Conservation (phyloP, 345 rosid species). For the Arabidopsis arenosa region DNA sequence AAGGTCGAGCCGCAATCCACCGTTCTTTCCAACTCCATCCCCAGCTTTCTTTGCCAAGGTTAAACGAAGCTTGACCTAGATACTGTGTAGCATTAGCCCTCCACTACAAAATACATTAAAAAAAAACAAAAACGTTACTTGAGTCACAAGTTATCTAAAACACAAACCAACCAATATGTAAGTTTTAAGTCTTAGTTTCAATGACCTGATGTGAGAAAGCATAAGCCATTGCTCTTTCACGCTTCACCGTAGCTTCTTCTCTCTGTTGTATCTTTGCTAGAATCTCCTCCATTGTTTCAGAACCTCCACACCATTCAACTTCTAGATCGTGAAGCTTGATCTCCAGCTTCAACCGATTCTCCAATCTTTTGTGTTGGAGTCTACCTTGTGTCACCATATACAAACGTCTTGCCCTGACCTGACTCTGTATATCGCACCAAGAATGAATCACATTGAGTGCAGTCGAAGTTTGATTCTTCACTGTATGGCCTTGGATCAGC, state of each 20-base stretch:
- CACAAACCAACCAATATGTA: not conserved
- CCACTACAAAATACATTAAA: constrained; percentile 59
- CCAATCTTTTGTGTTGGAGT: constrained; percentile 63
- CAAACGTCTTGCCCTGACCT: constrained; percentile 63
- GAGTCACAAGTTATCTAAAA: constrained; percentile 16
- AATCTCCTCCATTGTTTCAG: constrained; percentile 85
- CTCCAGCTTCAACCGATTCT: constrained; percentile 77
- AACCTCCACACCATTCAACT: constrained; percentile 84
- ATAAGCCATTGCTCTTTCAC: constrained; percentile 89
- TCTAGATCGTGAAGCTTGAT: constrained; percentile 73
- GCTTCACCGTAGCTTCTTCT: constrained; percentile 82
- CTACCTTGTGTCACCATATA: constrained; percentile 80
- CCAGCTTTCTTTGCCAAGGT: constrained; percentile 71
- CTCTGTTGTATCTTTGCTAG: constrained; percentile 73
- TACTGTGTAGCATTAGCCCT: constrained; percentile 78
- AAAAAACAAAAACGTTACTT: constrained; percentile 19
- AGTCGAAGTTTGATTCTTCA: constrained; percentile 59
- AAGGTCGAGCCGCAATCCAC: constrained; percentile 82
- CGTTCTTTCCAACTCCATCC: constrained; percentile 96
- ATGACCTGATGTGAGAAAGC: constrained; percentile 93
- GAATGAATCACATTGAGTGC: constrained; percentile 64
- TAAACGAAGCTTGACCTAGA: constrained; percentile 79
- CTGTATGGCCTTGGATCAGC: constrained; percentile 57
- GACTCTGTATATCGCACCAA: constrained; percentile 78
- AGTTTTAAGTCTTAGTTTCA: not conserved